Base-by-base conservation (phyloP, 192 early-diverging fungal species). In the Dispira parvispora region DNA sequence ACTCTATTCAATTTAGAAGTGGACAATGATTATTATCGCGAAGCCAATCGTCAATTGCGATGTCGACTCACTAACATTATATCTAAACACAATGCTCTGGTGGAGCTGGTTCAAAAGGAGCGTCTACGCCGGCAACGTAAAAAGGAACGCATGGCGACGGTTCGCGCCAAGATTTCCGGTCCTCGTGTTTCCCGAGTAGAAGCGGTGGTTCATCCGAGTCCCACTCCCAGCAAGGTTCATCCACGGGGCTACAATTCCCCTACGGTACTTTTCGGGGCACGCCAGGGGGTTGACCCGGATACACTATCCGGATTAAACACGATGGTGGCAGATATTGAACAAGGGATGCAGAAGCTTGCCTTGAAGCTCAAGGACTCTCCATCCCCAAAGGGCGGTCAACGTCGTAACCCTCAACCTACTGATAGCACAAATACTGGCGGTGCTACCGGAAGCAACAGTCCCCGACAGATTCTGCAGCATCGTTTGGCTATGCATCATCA, bases 11-110 rank as follows among this genome's bases (percentile, higher is more conserved):
- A 62, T 3, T 60, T 78, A 26, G 68, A 71, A 53, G 43, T 67
- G 0, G 75, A 78, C 64, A 78, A 78, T 49, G 73, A 73, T 64
- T 78, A 78, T 62, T 78, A 78, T 62, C 73, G 75, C 38, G 73
- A 78, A 52, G 71, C 75, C 52, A 78, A 78, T 49, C 45, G 54
- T 11, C 69, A 71, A 58, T 71, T 78, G n/a, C 70, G 73, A 26
- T 63, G 65, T 12, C 68, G 57, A 21, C 46, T 73, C 23, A 60
- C 62, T 13, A 71, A 78, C 25, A 57, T 68, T 5, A 63, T 67
- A 8, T 78, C 75, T 20, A 64, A 67, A 49, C 73, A 78, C 68
- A 78, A 78, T 52, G 75, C 72, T 20, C 65, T 78, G 8, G 73
- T 78, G 46, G 70, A 63, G 13, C 57, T 67, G 26, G 66, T 74